Base-by-base conservation (phyloP, 176 grass and related monocot species). In the Lolium rigidum region DNA sequence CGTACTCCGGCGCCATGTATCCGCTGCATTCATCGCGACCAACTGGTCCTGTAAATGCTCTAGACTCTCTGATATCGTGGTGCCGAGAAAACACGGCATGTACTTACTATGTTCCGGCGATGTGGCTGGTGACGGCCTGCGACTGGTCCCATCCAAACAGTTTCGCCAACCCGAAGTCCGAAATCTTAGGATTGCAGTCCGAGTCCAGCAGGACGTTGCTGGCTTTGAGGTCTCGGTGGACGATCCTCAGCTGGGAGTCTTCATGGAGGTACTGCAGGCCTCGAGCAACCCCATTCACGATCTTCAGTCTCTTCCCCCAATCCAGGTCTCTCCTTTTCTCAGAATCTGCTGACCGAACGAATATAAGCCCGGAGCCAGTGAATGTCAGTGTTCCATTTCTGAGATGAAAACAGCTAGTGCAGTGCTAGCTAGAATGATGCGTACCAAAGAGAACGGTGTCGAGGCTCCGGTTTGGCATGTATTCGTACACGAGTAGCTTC, bases 201-300 rank as follows among this genome's bases (percentile, higher is more conserved):
- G 58, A 44, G 63, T 83, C 86, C 0, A 88, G 74, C 10, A 88
- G 80, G 41, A 83, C 80, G 18, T 88, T 88, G 80, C 86, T 87
- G 16, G 86, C 70, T 21, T 82, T 87, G 10, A 87, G 79, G 70
- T 87, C 86, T 20, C 86, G 84, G 72, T 95, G 93, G 57, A 95
- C 82, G 55, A 95, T 82, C 68, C 39, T 88, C 17, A 88, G 26
- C 17, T 70, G 89, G 35, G 93, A 95, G 21, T 95, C 93, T 78
- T 95, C 87, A 20, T 95, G 93, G 56, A 95, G 88, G 47, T 95
- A 95, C 43, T 85, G 90, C 61, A 95, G 78, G 65, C 93, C 93
- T 70, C 90, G 64, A 35, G 93, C 90, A 15, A 92, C 46, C 67
- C 88, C 93, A 1, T 52, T 52, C 13, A 95, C 57, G 46, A 87